Base-by-base conservation (phyloP, 1,284 basidiomycete species). In the Mrakiaceae sp. region DNA sequence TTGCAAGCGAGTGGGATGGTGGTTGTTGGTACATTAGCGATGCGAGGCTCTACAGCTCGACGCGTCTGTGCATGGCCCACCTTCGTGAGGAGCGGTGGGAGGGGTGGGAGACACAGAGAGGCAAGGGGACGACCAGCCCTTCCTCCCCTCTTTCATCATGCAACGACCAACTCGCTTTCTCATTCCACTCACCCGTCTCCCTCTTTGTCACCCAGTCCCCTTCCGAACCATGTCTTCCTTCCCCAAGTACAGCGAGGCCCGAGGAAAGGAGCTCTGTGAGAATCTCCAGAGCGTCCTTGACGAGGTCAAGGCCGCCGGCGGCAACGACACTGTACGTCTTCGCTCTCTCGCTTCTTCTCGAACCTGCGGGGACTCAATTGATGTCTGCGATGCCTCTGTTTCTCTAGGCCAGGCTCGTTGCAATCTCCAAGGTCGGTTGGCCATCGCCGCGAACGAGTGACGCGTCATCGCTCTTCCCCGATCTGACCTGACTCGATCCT, bases 371-470 rank as follows among this genome's bases (percentile, higher is more conserved):
- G 12, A 16, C 51, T 56, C 12, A 14, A 10, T 40, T 56, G 14
- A 8, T 12, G 43, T 52, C 16, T n/a, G 5, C 5, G 5, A 3
- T 10, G 8, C 5, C 47, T 27, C 27, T 61, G 50, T 7, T 14
- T 12, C 46, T 40, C 7, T 46, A 76, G 73, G 77, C 81, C 5
- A 75, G 79, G 8, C 78, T 98, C 9, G 87, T 98, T 7, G 91
- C 94, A 0, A 92, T 98, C 14, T 97, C 93, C 5, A 98, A 98
- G 55, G 60, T 63, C 12, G 3, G 64, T 40, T 4, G 12, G n/a
- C 11, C 39, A 11, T n/a, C 43, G 39, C 56, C 39, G 51, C 43
- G 53, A 4, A 14, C 43, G 11, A 44, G 54, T 12, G 14, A 8
- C 7, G 5, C 43, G 27, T 42, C 43, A 44, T n/a, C 4, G 8